Evolutionary conservation across 441 rosid genomes (phyloP).

Genomic region (Melianthus villosus): DNA sequence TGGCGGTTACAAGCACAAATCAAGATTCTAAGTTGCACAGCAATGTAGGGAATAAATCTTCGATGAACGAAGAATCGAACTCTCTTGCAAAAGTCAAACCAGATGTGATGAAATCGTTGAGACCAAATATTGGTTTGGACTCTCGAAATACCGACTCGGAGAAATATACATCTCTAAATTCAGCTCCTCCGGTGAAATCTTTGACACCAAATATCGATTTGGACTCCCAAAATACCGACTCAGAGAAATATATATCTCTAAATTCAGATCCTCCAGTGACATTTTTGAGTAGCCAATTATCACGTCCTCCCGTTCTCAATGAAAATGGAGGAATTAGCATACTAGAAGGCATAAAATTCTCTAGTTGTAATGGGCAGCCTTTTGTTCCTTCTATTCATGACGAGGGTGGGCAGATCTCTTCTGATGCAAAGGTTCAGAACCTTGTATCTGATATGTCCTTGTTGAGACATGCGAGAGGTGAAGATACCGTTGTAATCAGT

Average conservation of each 20-base stretch:
- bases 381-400: constrained; percentile 17
- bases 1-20: constrained; percentile 24
- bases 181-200: too few relatives aligned
- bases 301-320: constrained; percentile 19
- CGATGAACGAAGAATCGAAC: constrained; percentile 30
- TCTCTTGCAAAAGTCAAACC: constrained; percentile 21
- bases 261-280: constrained; percentile 14
- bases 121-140: too few relatives aligned
- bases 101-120: constrained; percentile 22
- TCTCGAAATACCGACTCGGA: too few relatives aligned
- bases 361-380: constrained; percentile 11
- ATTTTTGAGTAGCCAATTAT: constrained; percentile 14
- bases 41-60: constrained; percentile 25
- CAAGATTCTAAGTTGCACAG: constrained; percentile 19
- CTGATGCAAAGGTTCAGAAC: constrained; percentile 16
- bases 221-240: constrained; percentile 13
- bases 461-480: constrained; percentile 16
- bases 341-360: constrained; percentile 16
- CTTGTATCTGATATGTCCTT: constrained; percentile 23
- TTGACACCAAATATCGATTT: constrained; percentile 13
- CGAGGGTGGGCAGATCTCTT: constrained; percentile 9
- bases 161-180: too few relatives aligned
- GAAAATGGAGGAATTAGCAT: constrained; percentile 16
- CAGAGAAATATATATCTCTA: constrained; percentile 22
- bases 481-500: constrained; percentile 16